Evolutionary conservation across 768 basidiomycete species (phyloP).

Genomic region (Panellus pusillus): DNA sequence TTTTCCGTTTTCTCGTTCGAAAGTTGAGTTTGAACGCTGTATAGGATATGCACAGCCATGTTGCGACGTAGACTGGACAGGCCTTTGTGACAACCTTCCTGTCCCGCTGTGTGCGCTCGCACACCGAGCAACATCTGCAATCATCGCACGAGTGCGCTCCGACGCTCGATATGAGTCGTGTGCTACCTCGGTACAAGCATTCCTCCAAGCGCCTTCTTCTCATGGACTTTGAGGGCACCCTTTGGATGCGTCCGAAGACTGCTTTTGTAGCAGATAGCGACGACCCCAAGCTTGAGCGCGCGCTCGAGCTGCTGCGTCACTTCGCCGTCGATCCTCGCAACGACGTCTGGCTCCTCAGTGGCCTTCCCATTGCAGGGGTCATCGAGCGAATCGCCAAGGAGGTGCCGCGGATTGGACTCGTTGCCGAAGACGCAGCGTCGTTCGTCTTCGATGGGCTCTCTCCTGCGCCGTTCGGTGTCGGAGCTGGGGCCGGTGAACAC

Average conservation of each 20-base stretch:
- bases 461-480: not conserved
- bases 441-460: conserved; percentile 9
- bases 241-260: conserved; percentile 67
- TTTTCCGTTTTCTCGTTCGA: not conserved
- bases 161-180: conserved; percentile 40
- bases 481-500: conserved; percentile 22
- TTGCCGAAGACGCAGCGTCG: conserved; percentile 45
- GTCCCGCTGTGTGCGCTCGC: conserved; percentile 67
- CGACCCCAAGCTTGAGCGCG: conserved; percentile 32
- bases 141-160: conserved; percentile 33
- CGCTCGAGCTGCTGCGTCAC: conserved; percentile 51
- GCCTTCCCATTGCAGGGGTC: conserved; percentile 61
- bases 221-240: conserved; percentile 76
- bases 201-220: conserved; percentile 65
- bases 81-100: conserved; percentile 81
- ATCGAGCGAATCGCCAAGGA: conserved; percentile 51
- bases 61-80: conserved; percentile 84
- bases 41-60: conserved; percentile 79
- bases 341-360: conserved; percentile 82
- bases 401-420: conserved; percentile 71
- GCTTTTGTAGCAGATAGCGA: conserved; percentile 38
- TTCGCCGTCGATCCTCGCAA: conserved; percentile 67
- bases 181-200: conserved; percentile 69
- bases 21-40: not conserved
- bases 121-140: conserved; percentile 57